A percentile compares a stretch with the other conserved stretches of the same genome.
These are phyloP conservation scores for Backusella tarrabulga DNA, from an alignment of 192 early-diverging fungal species.

Conservation along the genomic window DNA sequence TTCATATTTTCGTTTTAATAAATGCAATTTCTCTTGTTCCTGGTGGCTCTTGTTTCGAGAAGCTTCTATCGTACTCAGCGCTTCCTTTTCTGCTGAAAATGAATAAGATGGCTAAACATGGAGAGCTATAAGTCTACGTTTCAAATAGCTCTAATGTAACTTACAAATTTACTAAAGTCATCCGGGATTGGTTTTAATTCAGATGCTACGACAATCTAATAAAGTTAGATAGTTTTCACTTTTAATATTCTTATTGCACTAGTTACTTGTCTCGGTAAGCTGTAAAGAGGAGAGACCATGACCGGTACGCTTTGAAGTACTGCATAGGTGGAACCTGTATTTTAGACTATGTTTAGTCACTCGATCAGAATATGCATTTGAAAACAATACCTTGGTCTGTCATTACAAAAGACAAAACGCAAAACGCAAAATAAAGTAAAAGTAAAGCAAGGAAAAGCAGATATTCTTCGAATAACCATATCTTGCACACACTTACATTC, in stretches of 20 bases:
- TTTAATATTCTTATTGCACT: background rate
- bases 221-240: background rate
- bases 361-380: background rate
- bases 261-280: constrained; percentile 35
- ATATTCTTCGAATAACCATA: background rate
- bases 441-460: background rate
- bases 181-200: constrained; percentile 33
- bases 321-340: constrained; percentile 21
- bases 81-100: constrained; percentile 53
- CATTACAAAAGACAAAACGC: background rate
- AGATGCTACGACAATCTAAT: constrained; percentile 21
- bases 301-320: constrained; percentile 36
- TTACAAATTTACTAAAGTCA: constrained; percentile 33
- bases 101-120: constrained; percentile 36
- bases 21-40: constrained; percentile 27
- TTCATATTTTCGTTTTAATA: constrained; percentile 35
- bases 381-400: background rate
- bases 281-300: constrained; percentile 38
- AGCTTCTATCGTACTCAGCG: constrained; percentile 41
- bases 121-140: background rate
- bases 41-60: constrained; percentile 34
- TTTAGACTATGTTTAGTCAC: background rate
- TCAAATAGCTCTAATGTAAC: background rate
- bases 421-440: background rate
- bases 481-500: background rate